Percentiles rank a stretch among this genome's conserved stretches.
Conservation (phyloP, 2,329 filamentous ascomycete species). For the Amauroascus niger region DNA sequence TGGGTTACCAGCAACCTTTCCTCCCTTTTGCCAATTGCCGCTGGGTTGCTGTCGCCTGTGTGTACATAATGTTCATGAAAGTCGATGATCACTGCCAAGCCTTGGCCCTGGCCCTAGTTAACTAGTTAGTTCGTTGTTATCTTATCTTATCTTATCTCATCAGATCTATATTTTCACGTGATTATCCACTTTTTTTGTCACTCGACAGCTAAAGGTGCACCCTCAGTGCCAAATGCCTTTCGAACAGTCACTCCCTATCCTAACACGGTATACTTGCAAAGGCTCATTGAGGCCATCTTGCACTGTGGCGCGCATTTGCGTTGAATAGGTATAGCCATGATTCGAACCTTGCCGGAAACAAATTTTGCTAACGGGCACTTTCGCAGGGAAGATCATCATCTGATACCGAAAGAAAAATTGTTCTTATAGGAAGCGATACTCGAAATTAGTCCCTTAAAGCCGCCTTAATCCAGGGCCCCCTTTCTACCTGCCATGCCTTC, state of each 20-base stretch:
- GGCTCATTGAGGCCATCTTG: background rate
- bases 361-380: background rate
- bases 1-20: too few relatives aligned
- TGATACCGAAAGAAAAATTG: background rate
- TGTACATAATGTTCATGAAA: too few relatives aligned
- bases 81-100: background rate
- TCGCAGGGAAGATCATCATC: background rate
- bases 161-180: background rate
- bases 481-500: conserved; percentile 26
- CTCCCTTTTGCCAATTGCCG: background rate
- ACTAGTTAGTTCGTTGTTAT: too few relatives aligned
- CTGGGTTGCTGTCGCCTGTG: background rate
- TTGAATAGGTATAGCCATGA: background rate
- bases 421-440: background rate
- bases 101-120: background rate
- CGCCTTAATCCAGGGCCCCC: too few relatives aligned
- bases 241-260: too few relatives aligned
- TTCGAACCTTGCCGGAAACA: background rate
- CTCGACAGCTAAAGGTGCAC: background rate
- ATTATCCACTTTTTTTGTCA: background rate
- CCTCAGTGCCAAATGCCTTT: too few relatives aligned
- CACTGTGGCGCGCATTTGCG: background rate
- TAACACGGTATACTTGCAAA: too few relatives aligned
- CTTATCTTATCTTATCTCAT: background rate
- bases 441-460: background rate